These are phyloP conservation scores for Suhomyces coccinellae DNA, from an alignment of 1,139 yeast species.

Conservation along the genomic window DNA sequence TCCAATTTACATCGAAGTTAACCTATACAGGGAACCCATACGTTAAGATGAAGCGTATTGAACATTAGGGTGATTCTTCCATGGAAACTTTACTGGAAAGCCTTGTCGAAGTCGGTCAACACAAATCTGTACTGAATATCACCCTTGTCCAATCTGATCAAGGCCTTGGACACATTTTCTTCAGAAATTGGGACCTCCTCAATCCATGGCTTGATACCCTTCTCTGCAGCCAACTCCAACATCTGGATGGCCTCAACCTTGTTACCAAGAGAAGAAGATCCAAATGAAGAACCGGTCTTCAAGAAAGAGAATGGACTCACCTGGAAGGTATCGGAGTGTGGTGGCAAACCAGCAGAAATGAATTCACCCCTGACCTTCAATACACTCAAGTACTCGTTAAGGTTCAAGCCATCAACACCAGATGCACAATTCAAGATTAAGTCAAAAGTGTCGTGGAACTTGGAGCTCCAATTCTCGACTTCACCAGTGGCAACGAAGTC, in stretches of 20 bases:
- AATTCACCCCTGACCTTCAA: constrained; percentile 27
- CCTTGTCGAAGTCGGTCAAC: constrained; percentile 54
- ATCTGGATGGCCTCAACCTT: constrained; percentile 57
- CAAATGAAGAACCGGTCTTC: constrained; percentile 44
- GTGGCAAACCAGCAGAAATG: constrained; percentile 30
- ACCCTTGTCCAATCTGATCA: constrained; percentile 50
- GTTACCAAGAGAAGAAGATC: constrained; percentile 49
- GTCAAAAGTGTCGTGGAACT: constrained; percentile 38
- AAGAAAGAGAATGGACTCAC: constrained; percentile 48
- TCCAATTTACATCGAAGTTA: not conserved
- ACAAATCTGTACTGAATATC: constrained; percentile 68
- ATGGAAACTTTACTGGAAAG: constrained; percentile 19
- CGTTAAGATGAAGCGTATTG: not conserved
- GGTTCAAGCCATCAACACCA: constrained; percentile 31
- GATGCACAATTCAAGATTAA: constrained; percentile 53
- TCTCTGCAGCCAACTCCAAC: constrained; percentile 53
- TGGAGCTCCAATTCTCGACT: constrained; percentile 37
- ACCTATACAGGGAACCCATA: not conserved
- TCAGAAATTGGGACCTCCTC: constrained; percentile 56
- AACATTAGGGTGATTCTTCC: not conserved
- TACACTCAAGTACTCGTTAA: constrained; percentile 23
- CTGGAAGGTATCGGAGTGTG: constrained; percentile 28
- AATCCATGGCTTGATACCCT: constrained; percentile 57
- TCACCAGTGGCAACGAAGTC: constrained; percentile 51
- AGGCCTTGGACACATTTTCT: constrained; percentile 50